Conservation (phyloP, 257 asterid species). For the Echites panduratus region DNA sequence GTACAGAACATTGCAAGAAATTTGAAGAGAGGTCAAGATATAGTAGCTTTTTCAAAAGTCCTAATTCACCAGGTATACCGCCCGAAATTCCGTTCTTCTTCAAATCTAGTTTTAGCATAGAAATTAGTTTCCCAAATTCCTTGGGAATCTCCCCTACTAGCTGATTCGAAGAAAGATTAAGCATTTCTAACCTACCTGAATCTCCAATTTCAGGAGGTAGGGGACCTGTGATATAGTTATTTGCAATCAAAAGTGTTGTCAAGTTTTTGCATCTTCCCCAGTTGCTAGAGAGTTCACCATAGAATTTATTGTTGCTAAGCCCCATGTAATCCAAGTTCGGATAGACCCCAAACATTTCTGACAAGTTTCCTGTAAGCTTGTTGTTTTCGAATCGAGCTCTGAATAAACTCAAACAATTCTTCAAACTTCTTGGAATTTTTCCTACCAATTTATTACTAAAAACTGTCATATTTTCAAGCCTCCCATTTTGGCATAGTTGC, state of each 20-base stretch:
- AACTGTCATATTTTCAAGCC: no score
- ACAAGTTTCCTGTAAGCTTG: no score
- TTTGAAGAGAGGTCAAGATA: constrained; percentile 22
- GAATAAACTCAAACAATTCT: no score
- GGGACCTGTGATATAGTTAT: constrained; percentile 20
- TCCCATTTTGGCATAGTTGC: no score
- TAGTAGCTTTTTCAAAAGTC: constrained; percentile 12
- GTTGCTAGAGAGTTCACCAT: not conserved
- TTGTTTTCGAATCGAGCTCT: no score
- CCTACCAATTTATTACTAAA: no score
- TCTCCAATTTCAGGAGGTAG: constrained; percentile 23
- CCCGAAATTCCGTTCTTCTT: constrained; percentile 28
- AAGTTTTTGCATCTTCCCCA: not conserved
- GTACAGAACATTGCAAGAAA: constrained; percentile 21
- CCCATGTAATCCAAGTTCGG: not conserved
- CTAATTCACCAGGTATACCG: constrained; percentile 16
- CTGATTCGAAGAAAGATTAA: constrained; percentile 32
- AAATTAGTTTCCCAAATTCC: constrained; percentile 16
- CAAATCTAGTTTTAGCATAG: constrained; percentile 15
- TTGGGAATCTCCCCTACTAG: constrained; percentile 25
- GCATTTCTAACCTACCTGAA: constrained; percentile 8
- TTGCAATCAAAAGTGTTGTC: no score
- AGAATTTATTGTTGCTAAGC: not conserved
- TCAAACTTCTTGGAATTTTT: no score
- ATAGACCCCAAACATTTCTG: no score